phyloP scores from a whole-genome alignment of 2,329 filamentous ascomycete species.

The Exophiala mesophila region DNA sequence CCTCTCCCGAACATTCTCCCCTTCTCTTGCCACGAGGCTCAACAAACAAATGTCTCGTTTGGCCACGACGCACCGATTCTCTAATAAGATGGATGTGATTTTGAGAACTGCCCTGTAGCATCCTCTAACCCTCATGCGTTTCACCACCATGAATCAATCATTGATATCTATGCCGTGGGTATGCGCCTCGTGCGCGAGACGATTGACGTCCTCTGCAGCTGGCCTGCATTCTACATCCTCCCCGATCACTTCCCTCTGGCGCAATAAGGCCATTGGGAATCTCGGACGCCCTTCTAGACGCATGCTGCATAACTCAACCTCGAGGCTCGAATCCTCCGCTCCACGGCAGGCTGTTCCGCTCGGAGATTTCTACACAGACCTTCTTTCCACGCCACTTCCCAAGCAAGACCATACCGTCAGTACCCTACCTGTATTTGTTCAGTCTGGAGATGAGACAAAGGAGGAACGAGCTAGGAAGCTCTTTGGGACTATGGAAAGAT shows the following conservation, averaged over 20 bases:
- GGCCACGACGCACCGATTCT: too few relatives aligned
- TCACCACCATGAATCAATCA: too few relatives aligned
- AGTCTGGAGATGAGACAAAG: conserved; percentile 23
- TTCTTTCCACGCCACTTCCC: conserved; percentile 32
- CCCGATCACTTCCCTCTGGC: background rate
- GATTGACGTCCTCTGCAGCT: too few relatives aligned
- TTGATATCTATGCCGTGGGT: too few relatives aligned
- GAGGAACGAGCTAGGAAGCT: conserved; percentile 60
- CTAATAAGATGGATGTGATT: too few relatives aligned
- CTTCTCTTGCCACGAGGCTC: too few relatives aligned
- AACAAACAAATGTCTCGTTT: too few relatives aligned
- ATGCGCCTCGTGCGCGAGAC: conserved; percentile 12
- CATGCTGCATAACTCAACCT: conserved; percentile 2
- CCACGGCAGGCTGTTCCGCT: conserved; percentile 35
- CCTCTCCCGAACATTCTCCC: too few relatives aligned
- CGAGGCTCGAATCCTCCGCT: background rate
- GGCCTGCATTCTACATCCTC: background rate
- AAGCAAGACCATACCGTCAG: conserved; percentile 13
- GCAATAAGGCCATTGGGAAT: background rate
- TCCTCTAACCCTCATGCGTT: too few relatives aligned
- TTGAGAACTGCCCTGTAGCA: too few relatives aligned
- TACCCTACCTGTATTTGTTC: conserved; percentile 22
- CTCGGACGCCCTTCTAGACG: background rate
- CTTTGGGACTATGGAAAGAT: conserved; percentile 76
- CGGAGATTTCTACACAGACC: conserved; percentile 42